phyloP scores from a whole-genome alignment of 1,139 yeast species.

The Yamadazyma triangularis region DNA sequence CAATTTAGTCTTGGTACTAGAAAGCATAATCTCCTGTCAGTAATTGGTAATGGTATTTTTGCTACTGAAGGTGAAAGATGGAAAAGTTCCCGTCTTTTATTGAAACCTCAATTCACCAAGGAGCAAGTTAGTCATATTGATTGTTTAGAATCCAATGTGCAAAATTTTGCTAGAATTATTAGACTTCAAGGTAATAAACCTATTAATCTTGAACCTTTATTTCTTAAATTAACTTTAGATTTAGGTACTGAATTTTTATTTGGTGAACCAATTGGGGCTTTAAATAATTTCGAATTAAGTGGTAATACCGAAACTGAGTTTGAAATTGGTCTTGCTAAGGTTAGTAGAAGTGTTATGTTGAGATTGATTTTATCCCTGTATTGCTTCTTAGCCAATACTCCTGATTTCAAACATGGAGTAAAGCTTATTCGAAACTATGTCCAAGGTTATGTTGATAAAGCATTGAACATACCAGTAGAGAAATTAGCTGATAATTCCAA shows the following conservation, averaged over 20 bases:
- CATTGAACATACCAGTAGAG: constrained; percentile 22
- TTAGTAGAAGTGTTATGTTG: constrained; percentile 27
- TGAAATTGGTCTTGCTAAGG: constrained; percentile 20
- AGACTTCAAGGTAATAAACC: too few species aligned
- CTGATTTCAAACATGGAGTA: constrained; percentile 21
- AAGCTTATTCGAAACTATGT: constrained; percentile 21
- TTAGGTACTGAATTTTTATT: constrained; percentile 55
- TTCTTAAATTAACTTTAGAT: constrained; percentile 48
- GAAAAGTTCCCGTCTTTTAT: constrained; percentile 52
- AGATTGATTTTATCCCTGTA: constrained; percentile 16
- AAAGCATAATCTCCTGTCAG: constrained; percentile 31
- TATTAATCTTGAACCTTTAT: constrained; percentile 43
- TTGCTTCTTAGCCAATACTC: constrained; percentile 22
- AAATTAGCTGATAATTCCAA: constrained; percentile 28
- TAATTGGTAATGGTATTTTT: constrained; percentile 55
- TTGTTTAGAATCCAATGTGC: constrained; percentile 43
- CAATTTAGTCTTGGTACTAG: constrained; percentile 49
- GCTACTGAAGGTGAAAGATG: constrained; percentile 51
- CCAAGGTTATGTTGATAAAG: constrained; percentile 23
- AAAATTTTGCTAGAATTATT: constrained; percentile 15
- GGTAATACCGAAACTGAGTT: not conserved
- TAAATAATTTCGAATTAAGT: constrained; percentile 18
- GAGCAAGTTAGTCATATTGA: constrained; percentile 49
- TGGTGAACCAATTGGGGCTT: constrained; percentile 41
- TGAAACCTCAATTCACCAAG: constrained; percentile 53